A percentile compares a stretch with the other conserved stretches of the same genome.
phyloP scores from a whole-genome alignment of 192 early-diverging fungal genomes.

The Paraglomus occultum region DNA sequence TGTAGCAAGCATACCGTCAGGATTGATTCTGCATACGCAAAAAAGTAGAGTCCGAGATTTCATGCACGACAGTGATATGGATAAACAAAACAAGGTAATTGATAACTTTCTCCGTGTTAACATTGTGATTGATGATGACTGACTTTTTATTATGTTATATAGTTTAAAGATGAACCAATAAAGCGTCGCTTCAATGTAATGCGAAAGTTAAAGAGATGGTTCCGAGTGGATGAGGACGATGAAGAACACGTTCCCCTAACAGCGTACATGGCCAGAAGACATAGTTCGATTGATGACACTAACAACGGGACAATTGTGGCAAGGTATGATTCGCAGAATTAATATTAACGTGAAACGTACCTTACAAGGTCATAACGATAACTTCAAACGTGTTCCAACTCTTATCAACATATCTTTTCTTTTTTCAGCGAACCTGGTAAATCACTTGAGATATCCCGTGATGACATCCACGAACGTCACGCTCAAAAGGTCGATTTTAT shows the following conservation, averaged over 20 bases:
- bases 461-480: conserved; percentile 41
- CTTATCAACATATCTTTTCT: neutral
- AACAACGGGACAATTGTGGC: neutral
- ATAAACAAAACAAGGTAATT: conserved; percentile 17
- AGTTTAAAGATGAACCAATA: neutral
- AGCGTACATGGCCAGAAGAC: neutral
- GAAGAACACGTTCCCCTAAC: conserved; percentile 5
- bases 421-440: conserved; percentile 12
- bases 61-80: conserved; percentile 37
- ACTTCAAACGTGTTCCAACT: no score
- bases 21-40: conserved; percentile 43
- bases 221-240: neutral
- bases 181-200: neutral
- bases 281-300: neutral
- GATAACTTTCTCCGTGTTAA: neutral
- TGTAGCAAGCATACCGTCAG: conserved; percentile 41
- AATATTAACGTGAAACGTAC: no score
- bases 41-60: conserved; percentile 51
- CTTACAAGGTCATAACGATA: no score
- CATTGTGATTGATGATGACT: neutral
- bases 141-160: no score
- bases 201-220: neutral
- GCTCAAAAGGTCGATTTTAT: conserved; percentile 44
- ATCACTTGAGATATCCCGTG: conserved; percentile 24
- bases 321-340: neutral